Base-by-base conservation (phyloP, 2,329 filamentous ascomycete genomes). In the Penicillium sp. region DNA sequence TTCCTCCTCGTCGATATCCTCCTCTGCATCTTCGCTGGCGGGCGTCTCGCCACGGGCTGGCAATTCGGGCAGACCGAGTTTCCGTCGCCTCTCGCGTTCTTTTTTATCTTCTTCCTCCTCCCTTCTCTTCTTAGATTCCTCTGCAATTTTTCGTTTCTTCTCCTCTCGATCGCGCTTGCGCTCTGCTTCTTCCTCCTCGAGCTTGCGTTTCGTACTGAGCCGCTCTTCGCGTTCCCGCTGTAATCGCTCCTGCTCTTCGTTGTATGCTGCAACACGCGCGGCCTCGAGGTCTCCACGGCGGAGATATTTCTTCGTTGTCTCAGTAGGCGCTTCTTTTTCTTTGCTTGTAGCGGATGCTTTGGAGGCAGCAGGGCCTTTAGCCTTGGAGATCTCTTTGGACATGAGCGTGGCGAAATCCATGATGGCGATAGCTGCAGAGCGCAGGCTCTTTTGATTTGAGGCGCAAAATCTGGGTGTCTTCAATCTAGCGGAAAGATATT, bases 391-490 rank as follows among this genome's bases (percentile, higher is more conserved):
- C 79, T 97, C 93, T 75, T 92, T 91, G 72, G 91, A 88, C 92
- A 99, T 96, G 53, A 99, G 83, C 38, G 92, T 87, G 64, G 93
- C 93, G 82, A 99, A 99, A 79, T 99, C 93, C 95, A 99, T 99
- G 68, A 64, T 83, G 74, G 61, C 37, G 45, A 37, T 38, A 35
- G 53, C 15, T 60, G 56, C 44, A 30, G 50, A 17, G 24, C 17
- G 38, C 53, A 59, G 49, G 30, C 37, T 51, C 53, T 35, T 12
- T 15, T n/a, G 22, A 26, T 37, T 22, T 53, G 33, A 24, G 28
- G 30, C 22, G n/a, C 10, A 5, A 26, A 30, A 13, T 15, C 44
- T 30, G 17, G 19, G n/a, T 19, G 10, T 10, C 30, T 28, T 45
- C 4, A 22, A 22, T 40, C 22, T 1, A 30, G 10, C n/a, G 8